Conservation (phyloP, 2,329 filamentous ascomycete species). For the Metarhizium rileyi region DNA sequence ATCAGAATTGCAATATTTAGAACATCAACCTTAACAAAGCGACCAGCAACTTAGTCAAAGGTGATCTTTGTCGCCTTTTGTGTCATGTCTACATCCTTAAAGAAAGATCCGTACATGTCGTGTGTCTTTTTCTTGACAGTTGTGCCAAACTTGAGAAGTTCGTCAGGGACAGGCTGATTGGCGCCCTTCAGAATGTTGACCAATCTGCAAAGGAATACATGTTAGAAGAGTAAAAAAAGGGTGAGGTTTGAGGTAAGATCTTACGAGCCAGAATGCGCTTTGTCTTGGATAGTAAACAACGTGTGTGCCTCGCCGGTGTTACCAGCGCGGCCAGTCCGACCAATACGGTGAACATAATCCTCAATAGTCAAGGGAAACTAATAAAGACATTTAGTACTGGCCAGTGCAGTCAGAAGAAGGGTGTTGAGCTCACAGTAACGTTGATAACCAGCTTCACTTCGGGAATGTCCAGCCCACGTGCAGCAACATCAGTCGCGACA, state of each 20-base stretch:
- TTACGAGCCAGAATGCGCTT: constrained; percentile 79
- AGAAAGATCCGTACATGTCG: constrained; percentile 90
- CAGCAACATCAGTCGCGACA: constrained; percentile 93
- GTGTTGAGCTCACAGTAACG: constrained; percentile 51
- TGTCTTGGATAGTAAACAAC: constrained; percentile 91
- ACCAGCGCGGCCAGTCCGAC: constrained; percentile 86
- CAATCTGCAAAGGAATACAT: constrained; percentile 42
- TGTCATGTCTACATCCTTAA: constrained; percentile 77
- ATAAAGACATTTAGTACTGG: constrained; percentile 11
- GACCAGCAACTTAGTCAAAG: constrained; percentile 54
- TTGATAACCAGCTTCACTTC: constrained; percentile 93
- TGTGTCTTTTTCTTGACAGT: constrained; percentile 99
- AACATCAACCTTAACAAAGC: no score
- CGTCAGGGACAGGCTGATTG: constrained; percentile 81
- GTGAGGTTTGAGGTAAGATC: constrained; percentile 26
- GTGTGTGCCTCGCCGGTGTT: constrained; percentile 85
- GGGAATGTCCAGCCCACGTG: constrained; percentile 88
- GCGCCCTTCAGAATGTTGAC: constrained; percentile 95
- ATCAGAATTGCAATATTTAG: no score
- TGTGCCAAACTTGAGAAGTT: constrained; percentile 88
- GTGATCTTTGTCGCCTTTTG: constrained; percentile 86
- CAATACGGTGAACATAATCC: constrained; percentile 96
- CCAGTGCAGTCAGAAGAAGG: background rate
- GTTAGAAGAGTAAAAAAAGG: background rate
- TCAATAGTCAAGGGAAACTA: constrained; percentile 88